phyloP scores from a whole-genome alignment of 805 yeast genomes.

The Wickerhamomyces sydowiorum region DNA sequence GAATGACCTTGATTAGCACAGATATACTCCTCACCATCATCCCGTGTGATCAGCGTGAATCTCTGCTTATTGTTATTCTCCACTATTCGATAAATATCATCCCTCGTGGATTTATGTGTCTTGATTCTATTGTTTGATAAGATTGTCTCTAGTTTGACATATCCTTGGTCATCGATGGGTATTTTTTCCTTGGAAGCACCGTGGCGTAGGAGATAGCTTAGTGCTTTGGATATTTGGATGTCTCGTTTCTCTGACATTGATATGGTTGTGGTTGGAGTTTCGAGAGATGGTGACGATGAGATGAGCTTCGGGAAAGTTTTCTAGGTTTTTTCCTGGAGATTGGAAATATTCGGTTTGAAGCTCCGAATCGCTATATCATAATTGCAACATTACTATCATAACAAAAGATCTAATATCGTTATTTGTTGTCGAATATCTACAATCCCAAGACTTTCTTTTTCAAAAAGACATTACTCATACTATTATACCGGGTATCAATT shows the following conservation, averaged over 20 bases:
- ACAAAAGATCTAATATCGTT: not conserved
- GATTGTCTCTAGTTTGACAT: constrained; percentile 46
- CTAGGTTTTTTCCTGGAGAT: too few relatives aligned
- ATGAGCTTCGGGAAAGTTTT: not conserved
- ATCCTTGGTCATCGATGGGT: constrained; percentile 63
- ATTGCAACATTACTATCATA: not conserved
- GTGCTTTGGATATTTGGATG: constrained; percentile 58
- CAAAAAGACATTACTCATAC: not conserved
- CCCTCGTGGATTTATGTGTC: constrained; percentile 44
- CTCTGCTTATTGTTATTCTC: constrained; percentile 64
- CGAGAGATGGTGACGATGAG: not conserved
- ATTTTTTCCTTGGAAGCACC: constrained; percentile 70
- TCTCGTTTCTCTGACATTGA: constrained; percentile 32
- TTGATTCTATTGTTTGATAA: constrained; percentile 54
- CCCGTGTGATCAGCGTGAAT: constrained; percentile 39
- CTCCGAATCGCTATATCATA: too few relatives aligned
- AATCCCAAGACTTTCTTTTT: not conserved
- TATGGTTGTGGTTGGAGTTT: not conserved
- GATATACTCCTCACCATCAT: constrained; percentile 31
- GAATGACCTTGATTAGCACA: constrained; percentile 96
- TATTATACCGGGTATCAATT: not conserved
- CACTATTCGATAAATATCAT: constrained; percentile 60
- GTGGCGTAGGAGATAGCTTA: constrained; percentile 80
- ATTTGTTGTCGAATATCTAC: not conserved
- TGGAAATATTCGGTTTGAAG: too few relatives aligned